Conservation (phyloP, 2,329 filamentous ascomycete species). For the Cytospora paraplurivora region DNA sequence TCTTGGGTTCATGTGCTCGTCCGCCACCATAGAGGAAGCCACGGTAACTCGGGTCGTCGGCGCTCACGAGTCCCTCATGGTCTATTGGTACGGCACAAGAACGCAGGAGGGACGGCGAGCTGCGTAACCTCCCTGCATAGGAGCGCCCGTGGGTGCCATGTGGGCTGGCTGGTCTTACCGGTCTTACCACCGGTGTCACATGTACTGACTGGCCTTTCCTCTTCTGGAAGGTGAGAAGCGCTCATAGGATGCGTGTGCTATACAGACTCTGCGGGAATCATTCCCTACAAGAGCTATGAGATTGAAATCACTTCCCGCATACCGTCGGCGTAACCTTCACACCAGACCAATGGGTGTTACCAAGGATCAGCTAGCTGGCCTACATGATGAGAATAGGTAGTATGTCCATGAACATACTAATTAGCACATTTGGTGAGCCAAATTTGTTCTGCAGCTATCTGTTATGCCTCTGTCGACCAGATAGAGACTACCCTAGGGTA, state of each 20-base stretch:
- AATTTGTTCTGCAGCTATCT: not conserved
- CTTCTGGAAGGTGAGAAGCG: not conserved
- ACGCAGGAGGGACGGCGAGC: not conserved
- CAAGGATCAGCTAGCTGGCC: too few relatives aligned
- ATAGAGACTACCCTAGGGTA: not conserved
- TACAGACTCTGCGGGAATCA: not conserved
- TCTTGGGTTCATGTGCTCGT: not conserved
- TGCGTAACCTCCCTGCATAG: not conserved
- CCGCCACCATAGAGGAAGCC: too few relatives aligned
- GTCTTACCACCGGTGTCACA: too few relatives aligned
- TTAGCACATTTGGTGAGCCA: too few relatives aligned
- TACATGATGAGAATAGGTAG: too few relatives aligned
- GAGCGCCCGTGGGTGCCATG: not conserved
- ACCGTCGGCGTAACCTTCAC: too few relatives aligned
- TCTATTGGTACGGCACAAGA: not conserved
- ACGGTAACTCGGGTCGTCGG: not conserved
- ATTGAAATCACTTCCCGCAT: too few relatives aligned
- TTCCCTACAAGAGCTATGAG: not conserved
- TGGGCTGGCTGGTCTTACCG: too few relatives aligned
- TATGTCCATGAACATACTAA: too few relatives aligned
- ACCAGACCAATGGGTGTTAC: too few relatives aligned
- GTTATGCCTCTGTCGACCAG: constrained; percentile 9
- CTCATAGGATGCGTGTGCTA: not conserved
- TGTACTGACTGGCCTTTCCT: not conserved
- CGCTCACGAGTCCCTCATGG: not conserved